A percentile compares a stretch with the other conserved stretches of the same genome.
Evolutionary conservation across 148 eudicot genomes (phyloP).

Genomic region (Heliamphora exappendiculata): DNA sequence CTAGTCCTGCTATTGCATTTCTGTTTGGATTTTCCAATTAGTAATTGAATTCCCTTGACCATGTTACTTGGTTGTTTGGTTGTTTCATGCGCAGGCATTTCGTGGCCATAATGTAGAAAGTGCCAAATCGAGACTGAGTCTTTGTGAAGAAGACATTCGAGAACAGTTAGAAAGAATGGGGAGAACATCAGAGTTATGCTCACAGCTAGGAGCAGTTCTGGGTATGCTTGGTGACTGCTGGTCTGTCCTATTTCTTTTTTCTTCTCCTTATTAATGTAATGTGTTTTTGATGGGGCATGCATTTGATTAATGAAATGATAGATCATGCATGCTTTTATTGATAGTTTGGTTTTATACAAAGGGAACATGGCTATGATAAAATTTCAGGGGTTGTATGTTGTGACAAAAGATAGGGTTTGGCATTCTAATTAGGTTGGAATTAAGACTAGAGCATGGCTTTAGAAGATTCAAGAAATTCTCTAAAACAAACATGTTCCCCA

Average conservation of each 20-base stretch:
- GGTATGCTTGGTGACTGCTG: constrained; percentile 98
- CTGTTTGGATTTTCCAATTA: not conserved
- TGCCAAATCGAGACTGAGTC: constrained; percentile 84
- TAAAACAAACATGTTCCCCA: too few species aligned
- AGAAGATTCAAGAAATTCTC: too few species aligned
- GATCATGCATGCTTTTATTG: not conserved
- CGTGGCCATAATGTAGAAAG: constrained; percentile 87
- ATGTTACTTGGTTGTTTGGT: constrained; percentile 8
- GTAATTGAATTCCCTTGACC: not conserved
- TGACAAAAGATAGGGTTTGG: too few species aligned
- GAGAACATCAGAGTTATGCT: constrained; percentile 72
- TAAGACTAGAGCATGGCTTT: too few species aligned
- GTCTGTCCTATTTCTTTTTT: constrained; percentile 32
- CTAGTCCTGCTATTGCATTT: not conserved
- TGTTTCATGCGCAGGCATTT: constrained; percentile 55
- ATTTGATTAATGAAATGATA: not conserved
- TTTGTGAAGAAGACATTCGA: constrained; percentile 79
- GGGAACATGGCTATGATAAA: not conserved
- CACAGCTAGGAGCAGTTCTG: constrained; percentile 89
- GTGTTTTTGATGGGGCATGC: not conserved
- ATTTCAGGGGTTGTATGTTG: not conserved
- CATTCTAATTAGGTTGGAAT: too few species aligned
- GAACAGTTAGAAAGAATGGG: constrained; percentile 63
- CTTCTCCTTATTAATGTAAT: not conserved
- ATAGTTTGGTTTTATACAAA: not conserved